Base-by-base conservation (phyloP, 1,139 yeast genomes). In the Nakaseomyces kungkrabaensis region DNA sequence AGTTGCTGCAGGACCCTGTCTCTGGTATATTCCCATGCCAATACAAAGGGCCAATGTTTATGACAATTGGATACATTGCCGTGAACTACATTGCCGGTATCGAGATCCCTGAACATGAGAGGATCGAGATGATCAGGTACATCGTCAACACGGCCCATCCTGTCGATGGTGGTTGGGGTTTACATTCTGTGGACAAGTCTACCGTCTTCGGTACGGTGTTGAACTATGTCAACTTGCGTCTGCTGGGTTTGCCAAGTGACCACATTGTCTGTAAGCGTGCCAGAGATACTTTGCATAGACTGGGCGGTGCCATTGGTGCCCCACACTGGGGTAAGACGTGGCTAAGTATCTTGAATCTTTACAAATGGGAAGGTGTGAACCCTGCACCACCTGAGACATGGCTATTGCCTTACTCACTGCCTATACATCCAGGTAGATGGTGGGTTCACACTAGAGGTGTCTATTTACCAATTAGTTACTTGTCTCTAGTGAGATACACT, bases 111-210 rank as follows among this genome's bases (percentile, higher is more conserved):
- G 81, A 80, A 42, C 82, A 80, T 32, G 79, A 77, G 57, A 71
- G 73, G 54, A 68, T 71, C 9, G 98, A 94, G 66, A 71, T 94
- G 66, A 79, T 85, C 38, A 74, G 97, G 50, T 92, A 89, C 62
- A 70, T 92, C 25, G 88, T 88, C 22, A 94, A 94, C 63, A 78
- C 87, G 0, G 83, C 97, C 0, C 96, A 92, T 64, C 97, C 97
- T 0, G 96, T 89, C 0, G 99, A 94, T 68, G 99, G 99, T n/a
- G 99, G 98, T 1, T 94, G 99, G 98, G 98, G 97, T 0, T 74
- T 94, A 48, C 97, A 92, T 63, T 79, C 89, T 3, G 82, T 79
- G 46, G 98, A 92, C 63, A 92, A 90, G 65, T 83, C 95, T 6
- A 94, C 98, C 0, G 94, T 94, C 57, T 90, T 89, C 66, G 98